Base-by-base conservation (phyloP, 1,139 yeast genomes). In the Meyerozyma elateridarum region DNA sequence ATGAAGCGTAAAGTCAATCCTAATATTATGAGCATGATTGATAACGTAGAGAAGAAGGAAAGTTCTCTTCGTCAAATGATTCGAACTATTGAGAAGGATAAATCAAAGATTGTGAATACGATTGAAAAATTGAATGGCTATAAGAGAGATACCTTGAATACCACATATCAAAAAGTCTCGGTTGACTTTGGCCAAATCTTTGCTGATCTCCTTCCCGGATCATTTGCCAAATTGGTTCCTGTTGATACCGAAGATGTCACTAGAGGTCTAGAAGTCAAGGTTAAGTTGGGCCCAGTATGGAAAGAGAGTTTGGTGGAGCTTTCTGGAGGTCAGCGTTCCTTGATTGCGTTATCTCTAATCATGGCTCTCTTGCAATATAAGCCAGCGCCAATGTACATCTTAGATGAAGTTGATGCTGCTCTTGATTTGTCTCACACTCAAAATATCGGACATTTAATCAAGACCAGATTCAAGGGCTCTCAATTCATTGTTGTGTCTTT, bases 331-430 rank as follows among this genome's bases (percentile, higher is more conserved):
- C 99, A 93, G 57, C 65, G 98, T 44, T 91, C 97, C 0, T 72
- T 91, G 42, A 85, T 89, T 44, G 98, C 98, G 0, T 63, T 91
- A 32, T 85, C 97, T 3, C 66, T 91, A 47, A 89, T 89, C 44
- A 73, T 89, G 76, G 96, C 97, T 0, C 64, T 91, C 39, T 65
- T 91, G 35, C 95, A 89, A 55, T 89, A 85, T 65, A 87, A 88
- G 54, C 98, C 98, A 2, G 97, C 98, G 0, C 98, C 98, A 8
- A 85, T 91, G 95, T 91, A 91, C 54, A 89, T 91, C 47, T 66
- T 91, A 37, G 98, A 91, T 59, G 98, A 91, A 59, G 96, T 91
- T 22, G 98, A 91, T 60, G 98, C 99, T 1, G 99, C 99, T 1
- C 71, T 93, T 42, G 99, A 93, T 65, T 72, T 89, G 42, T 85